phyloP scores from a whole-genome alignment of 495 filamentous ascomycete species.

The Penicillium bovifimosum region DNA sequence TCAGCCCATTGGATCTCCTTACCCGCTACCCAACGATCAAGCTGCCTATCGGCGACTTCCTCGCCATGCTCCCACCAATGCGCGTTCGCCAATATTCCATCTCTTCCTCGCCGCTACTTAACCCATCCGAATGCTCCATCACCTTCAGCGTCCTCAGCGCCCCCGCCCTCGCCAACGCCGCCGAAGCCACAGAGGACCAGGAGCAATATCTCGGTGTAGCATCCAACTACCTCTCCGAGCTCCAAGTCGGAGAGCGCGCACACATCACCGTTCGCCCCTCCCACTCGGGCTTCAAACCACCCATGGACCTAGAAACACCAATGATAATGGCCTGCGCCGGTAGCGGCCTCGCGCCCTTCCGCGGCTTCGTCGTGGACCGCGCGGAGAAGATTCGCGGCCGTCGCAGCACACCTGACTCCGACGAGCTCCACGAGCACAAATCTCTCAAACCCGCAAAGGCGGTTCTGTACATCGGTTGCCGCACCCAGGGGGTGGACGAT shows the following conservation, averaged over 20 bases:
- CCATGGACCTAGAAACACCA: slow-evolving; percentile 53
- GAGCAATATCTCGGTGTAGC: slow-evolving; percentile 52
- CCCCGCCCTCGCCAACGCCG: slow-evolving; percentile 40
- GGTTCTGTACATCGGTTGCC: slow-evolving; percentile 61
- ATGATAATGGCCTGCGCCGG: slow-evolving; percentile 59
- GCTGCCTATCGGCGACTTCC: slow-evolving; percentile 56
- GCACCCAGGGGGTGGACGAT: slow-evolving; percentile 50
- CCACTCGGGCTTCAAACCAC: slow-evolving; percentile 62
- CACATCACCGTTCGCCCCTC: slow-evolving; percentile 54
- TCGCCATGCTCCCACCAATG: slow-evolving; percentile 67
- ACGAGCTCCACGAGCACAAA: slow-evolving; percentile 8
- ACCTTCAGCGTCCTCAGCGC: slow-evolving; percentile 62
- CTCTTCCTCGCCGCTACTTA: slow-evolving; percentile 63
- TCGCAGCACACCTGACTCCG: slow-evolving; percentile 15
- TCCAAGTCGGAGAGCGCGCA: slow-evolving; percentile 54
- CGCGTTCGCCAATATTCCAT: slow-evolving; percentile 74
- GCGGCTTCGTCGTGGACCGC: slow-evolving; percentile 66
- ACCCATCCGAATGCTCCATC: slow-evolving; percentile 54
- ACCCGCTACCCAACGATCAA: slow-evolving; percentile 50
- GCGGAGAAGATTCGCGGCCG: slow-evolving; percentile 49
- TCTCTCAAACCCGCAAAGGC: slow-evolving; percentile 47
- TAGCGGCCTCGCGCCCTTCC: slow-evolving; percentile 62
- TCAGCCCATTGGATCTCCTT: slow-evolving; percentile 61
- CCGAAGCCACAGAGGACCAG: slow-evolving; percentile 24
- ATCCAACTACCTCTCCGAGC: slow-evolving; percentile 52